Percentiles rank a stretch among this genome's conserved stretches.
Evolutionary conservation across 1,284 basidiomycete species (phyloP).

Genomic region (Testicularia cyperi): DNA sequence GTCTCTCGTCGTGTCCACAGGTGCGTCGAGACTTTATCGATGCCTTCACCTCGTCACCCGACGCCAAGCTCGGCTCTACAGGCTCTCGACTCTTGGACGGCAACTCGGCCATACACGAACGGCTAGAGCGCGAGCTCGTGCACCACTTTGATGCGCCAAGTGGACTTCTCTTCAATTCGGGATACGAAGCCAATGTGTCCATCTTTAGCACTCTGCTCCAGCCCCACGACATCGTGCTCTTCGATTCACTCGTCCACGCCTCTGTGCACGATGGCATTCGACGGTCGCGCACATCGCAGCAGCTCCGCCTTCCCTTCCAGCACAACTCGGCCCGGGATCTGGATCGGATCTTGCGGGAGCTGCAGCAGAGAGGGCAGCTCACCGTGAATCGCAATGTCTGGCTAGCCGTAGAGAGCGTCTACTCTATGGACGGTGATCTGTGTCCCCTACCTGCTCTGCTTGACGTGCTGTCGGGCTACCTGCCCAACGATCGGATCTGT

Average conservation of each 20-base stretch:
- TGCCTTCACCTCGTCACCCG: constrained; percentile 7
- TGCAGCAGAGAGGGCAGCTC: constrained; percentile 3
- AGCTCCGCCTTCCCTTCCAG: constrained; percentile 16
- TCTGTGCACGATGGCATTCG: constrained; percentile 87
- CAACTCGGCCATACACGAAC: constrained; percentile 63
- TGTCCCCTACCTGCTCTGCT: constrained; percentile 73
- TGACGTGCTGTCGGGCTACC: constrained; percentile 66
- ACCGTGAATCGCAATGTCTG: constrained; percentile 44
- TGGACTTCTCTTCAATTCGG: constrained; percentile 82
- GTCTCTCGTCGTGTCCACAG: constrained; percentile 69
- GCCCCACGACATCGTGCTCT: constrained; percentile 74
- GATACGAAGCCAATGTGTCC: constrained; percentile 89
- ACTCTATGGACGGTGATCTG: constrained; percentile 94
- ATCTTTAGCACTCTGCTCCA: constrained; percentile 84
- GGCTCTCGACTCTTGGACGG: constrained; percentile 85
- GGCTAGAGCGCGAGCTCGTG: constrained; percentile 43
- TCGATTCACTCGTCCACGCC: constrained; percentile 88
- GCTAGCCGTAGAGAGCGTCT: constrained; percentile 82
- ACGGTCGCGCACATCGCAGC: constrained; percentile 66
- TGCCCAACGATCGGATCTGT: constrained; percentile 62
- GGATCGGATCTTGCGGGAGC: constrained; percentile 2
- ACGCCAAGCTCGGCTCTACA: constrained; percentile 68
- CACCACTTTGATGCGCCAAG: constrained; percentile 56
- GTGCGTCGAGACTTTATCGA: constrained; percentile 60
- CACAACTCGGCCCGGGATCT: constrained; percentile 24